phyloP scores from a whole-genome alignment of 176 grass and related monocot genomes.

The Juncus inflexus region DNA sequence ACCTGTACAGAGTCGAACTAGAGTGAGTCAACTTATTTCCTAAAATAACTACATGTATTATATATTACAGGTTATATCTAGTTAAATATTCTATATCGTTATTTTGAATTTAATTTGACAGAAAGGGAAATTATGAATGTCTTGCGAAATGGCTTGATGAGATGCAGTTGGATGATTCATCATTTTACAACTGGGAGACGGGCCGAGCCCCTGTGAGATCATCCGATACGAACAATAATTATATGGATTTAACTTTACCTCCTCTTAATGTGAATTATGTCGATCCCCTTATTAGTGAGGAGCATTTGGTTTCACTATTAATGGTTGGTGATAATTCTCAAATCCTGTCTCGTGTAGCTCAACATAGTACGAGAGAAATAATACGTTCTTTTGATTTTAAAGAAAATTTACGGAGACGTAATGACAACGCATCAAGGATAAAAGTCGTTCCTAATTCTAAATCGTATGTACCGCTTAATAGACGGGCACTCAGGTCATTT shows the following conservation, averaged over 20 bases:
- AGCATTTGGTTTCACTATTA: neutral
- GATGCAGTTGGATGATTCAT: too few species aligned
- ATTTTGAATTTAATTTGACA: too few species aligned
- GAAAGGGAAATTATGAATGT: too few species aligned
- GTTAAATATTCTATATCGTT: too few species aligned
- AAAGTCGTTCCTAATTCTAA: constrained; percentile 13
- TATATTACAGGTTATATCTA: too few species aligned
- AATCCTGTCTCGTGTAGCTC: neutral
- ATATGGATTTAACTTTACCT: neutral
- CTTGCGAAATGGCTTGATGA: too few species aligned
- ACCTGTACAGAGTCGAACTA: constrained; percentile 9
- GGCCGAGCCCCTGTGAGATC: too few species aligned
- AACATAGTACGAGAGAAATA: neutral
- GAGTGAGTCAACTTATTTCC: neutral
- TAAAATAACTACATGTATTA: neutral
- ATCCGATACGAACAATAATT: neutral
- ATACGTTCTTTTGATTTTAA: neutral
- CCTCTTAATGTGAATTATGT: neutral
- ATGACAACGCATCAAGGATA: neutral
- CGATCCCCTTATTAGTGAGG: neutral
- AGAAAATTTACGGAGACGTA: neutral
- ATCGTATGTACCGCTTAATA: neutral
- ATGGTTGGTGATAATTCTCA: neutral
- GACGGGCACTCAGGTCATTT: neutral
- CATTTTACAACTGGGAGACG: too few species aligned